Evolutionary conservation across 2,329 filamentous ascomycete genomes (phyloP).

Genomic region (Leptographium flavum): DNA sequence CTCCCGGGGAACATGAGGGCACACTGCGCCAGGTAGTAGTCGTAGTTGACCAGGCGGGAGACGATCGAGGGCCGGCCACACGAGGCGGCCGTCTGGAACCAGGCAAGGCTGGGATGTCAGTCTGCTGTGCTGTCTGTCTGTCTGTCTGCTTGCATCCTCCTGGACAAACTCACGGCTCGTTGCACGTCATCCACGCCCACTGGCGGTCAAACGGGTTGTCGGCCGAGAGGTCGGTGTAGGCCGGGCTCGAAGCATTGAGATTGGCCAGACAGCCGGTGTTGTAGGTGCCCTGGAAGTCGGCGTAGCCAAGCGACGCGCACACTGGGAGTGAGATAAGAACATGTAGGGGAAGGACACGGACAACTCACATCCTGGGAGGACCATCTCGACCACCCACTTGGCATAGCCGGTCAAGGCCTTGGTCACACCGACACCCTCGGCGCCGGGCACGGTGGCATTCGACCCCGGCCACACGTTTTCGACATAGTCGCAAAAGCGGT

Average conservation of each 20-base stretch:
- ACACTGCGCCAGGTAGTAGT: constrained; percentile 29
- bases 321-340: constrained; percentile 9
- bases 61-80: constrained; percentile 24
- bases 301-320: constrained; percentile 27
- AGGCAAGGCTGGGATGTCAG: constrained; percentile 14
- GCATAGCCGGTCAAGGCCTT: constrained; percentile 39
- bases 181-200: constrained; percentile 43
- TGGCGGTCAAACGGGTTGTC: constrained; percentile 32
- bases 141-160: too few relatives aligned
- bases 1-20: constrained; percentile 27
- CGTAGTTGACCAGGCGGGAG: constrained; percentile 21
- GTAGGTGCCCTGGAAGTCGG: constrained; percentile 15
- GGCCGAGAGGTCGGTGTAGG: constrained; percentile 21
- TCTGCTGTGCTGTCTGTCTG: too few relatives aligned
- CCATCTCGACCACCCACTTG: constrained; percentile 27
- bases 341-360: neutral
- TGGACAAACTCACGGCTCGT: constrained; percentile 20
- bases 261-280: constrained; percentile 32
- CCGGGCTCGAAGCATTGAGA: constrained; percentile 28
- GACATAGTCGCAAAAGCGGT: constrained; percentile 32
- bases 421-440: constrained; percentile 32
- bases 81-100: constrained; percentile 31
- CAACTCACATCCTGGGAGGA: constrained; percentile 22
- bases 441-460: constrained; percentile 27
- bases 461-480: constrained; percentile 27